Base-by-base conservation (phyloP, 2,329 filamentous ascomycete genomes). In the Phialemoniopsis sp. region DNA sequence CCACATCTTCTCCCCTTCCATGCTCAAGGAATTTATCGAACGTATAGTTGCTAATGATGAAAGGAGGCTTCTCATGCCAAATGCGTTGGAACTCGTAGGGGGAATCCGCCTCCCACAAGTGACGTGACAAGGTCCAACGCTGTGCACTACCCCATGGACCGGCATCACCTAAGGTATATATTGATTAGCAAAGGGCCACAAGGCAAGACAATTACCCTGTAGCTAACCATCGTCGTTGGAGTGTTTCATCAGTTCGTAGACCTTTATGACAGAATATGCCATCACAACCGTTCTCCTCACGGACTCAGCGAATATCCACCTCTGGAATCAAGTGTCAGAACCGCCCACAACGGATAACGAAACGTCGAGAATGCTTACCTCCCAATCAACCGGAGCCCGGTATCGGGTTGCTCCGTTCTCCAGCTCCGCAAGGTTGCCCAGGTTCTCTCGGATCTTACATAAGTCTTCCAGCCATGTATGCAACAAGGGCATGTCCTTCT, bases 221-320 rank as follows among this genome's bases (percentile, higher is more conserved):
- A 21, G 17, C 14, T 13, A n/a, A n/a, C 7, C 30, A 32, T 8
- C 30, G 30, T 29, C 34, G n/a, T 31, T 17, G 15, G 28, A 33
- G 19, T 51, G 47, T 36, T 54, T 55, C 37, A 58, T 45, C 38
- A 58, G 37, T 14, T 48, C 45, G 31, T 53, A 60, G 1, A 61
- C 28, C 13, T 42, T 38, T 8, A 59, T 36, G 36, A 57, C 45
- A 3, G 51, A 46, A 40, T 59, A 51, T n/a, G 53, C 46, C 37
- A 60, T 55, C 7, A 59, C 18, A 28, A 59, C 52, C 3, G 58
- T 62, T 38, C 58, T 50, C 5, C 57, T 51, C 13, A 60, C 41
- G 12, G 51, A 60, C 40, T 62, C 58, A 36, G 54, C 52, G 26
- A 60, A 62, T 36, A 60, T 54, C 58, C 58, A 62, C 44, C 50